Evolutionary conservation across 73 alveolate genomes (phyloP).

Genomic region (Paraurostyla sp.): DNA sequence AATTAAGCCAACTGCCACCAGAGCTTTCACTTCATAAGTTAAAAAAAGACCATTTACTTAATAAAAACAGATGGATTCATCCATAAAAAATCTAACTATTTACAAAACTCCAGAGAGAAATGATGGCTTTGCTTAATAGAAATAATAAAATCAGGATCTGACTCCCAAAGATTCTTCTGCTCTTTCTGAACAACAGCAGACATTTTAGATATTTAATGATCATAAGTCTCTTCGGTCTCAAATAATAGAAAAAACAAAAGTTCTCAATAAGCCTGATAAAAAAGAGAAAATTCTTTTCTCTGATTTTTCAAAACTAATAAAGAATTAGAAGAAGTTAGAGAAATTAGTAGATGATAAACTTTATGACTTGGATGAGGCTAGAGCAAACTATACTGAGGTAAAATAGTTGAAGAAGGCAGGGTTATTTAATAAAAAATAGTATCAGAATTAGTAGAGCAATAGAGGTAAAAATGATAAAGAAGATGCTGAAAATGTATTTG

Average conservation of each 20-base stretch:
- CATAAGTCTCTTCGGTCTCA: background rate
- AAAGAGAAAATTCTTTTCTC: background rate
- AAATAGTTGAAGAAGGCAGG: background rate
- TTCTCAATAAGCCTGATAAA: background rate
- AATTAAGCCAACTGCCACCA: background rate
- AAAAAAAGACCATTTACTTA: background rate
- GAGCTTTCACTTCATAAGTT: background rate
- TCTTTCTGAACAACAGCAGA: background rate
- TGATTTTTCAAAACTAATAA: background rate
- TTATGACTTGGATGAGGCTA: constrained; percentile 14
- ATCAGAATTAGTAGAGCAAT: background rate
- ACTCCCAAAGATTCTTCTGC: background rate
- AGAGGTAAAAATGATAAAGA: background rate
- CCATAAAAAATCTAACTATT: too few species aligned
- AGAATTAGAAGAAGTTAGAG: background rate
- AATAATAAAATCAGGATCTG: too few species aligned
- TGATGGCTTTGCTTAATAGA: too few species aligned
- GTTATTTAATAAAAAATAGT: background rate
- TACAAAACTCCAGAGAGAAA: too few species aligned
- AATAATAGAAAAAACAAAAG: background rate
- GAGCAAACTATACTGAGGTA: background rate
- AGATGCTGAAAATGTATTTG: constrained; percentile 3
- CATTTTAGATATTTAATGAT: background rate
- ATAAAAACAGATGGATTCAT: constrained; percentile 14
- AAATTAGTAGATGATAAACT: constrained; percentile 38